These are phyloP conservation scores for Corynascus novoguineensis DNA, from an alignment of 495 filamentous ascomycete species.

Conservation along the genomic window DNA sequence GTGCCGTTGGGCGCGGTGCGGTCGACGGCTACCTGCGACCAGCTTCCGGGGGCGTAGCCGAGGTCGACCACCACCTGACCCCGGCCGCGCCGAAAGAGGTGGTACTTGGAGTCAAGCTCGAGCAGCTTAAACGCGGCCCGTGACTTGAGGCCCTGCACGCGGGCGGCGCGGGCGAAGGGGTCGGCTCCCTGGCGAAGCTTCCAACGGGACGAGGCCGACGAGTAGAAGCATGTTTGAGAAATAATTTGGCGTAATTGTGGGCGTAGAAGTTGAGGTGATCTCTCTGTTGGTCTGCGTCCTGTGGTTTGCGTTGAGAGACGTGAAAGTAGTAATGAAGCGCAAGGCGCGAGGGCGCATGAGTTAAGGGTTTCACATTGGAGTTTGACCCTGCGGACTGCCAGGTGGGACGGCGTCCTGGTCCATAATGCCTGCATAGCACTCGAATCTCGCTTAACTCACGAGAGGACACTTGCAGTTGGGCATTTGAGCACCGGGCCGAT, in stretches of 20 bases:
- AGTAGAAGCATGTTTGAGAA: constrained; percentile 29
- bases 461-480: no score
- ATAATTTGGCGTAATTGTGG: constrained; percentile 23
- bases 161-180: constrained; percentile 61
- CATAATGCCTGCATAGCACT: constrained; percentile 14
- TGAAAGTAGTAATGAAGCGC: no score
- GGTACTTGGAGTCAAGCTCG: constrained; percentile 78
- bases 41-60: constrained; percentile 88
- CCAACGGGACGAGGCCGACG: constrained; percentile 76
- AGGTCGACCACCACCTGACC: constrained; percentile 87
- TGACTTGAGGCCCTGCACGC: constrained; percentile 71
- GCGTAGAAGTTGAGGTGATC: neutral
- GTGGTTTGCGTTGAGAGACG: constrained; percentile 3
- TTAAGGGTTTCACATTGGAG: neutral
- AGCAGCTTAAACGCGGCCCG: constrained; percentile 90
- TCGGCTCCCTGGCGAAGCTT: constrained; percentile 69
- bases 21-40: constrained; percentile 92
- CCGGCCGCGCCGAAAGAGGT: constrained; percentile 55
- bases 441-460: neutral
- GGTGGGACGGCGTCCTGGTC: constrained; percentile 5
- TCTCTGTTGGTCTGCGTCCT: neutral
- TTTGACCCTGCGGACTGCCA: neutral
- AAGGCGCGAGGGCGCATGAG: neutral
- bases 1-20: constrained; percentile 68
- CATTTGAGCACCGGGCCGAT: neutral